Evolutionary conservation across 73 alveolate species (phyloP).

Genomic region (Paramecium bursaria): DNA sequence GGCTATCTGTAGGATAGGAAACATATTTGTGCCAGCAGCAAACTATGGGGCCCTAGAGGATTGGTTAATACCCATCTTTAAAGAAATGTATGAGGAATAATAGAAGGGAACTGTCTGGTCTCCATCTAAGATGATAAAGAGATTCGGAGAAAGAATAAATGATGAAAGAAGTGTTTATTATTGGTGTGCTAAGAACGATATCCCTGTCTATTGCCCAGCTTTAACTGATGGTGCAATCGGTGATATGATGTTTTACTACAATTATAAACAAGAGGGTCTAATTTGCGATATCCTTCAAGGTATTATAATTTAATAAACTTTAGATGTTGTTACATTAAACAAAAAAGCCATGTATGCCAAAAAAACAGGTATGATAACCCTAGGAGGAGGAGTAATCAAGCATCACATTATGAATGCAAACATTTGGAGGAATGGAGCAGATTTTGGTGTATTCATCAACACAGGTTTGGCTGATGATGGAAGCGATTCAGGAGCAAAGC

Average conservation of each 20-base stretch:
- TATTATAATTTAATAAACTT: no score
- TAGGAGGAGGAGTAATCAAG: conserved; percentile 97
- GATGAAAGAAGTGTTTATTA: conserved; percentile 92
- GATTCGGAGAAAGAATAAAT: conserved; percentile 93
- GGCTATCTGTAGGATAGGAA: conserved; percentile 97
- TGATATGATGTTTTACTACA: conserved; percentile 97
- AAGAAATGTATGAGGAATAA: conserved; percentile 91
- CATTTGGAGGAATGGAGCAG: conserved; percentile 97
- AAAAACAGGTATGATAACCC: conserved; percentile 94
- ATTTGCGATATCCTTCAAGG: conserved; percentile 91
- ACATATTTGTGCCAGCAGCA: conserved; percentile 97
- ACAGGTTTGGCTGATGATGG: conserved; percentile 96
- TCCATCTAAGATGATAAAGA: conserved; percentile 93
- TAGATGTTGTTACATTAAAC: conserved; percentile 93
- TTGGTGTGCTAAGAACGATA: conserved; percentile 95
- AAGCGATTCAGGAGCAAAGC: conserved; percentile 99
- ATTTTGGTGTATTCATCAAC: conserved; percentile 96
- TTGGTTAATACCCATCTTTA: conserved; percentile 93
- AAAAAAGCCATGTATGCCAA: conserved; percentile 92
- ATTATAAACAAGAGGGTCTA: conserved; percentile 93
- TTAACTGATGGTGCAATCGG: conserved; percentile 99
- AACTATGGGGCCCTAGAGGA: conserved; percentile 97
- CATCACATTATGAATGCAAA: conserved; percentile 96
- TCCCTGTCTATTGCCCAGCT: conserved; percentile 99
- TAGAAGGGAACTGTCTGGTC: conserved; percentile 92